Evolutionary conservation across 192 early-diverging fungal species (phyloP).

Genomic region (Chytriomyces sp.): DNA sequence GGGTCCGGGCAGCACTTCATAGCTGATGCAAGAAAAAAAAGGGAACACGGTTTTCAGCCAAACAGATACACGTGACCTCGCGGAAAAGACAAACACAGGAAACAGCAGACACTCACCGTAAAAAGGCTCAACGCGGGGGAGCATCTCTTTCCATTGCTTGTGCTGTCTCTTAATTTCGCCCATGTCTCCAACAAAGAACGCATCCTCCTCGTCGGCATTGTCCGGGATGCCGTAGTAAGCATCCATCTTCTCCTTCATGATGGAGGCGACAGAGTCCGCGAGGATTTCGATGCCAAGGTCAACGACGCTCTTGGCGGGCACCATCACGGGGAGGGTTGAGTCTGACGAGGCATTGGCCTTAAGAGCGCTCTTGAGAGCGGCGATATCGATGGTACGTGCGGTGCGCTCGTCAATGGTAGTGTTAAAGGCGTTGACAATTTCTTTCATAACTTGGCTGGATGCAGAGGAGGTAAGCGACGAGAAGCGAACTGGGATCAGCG

Average conservation of each 20-base stretch:
- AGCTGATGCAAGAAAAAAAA: constrained; percentile 51
- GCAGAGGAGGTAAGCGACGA: too few species aligned
- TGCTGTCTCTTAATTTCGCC: constrained; percentile 90
- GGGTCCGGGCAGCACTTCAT: constrained; percentile 98
- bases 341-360: not conserved
- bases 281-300: not conserved
- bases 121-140: constrained; percentile 95
- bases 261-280: constrained; percentile 33
- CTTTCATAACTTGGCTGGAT: constrained; percentile 21
- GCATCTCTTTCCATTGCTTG: constrained; percentile 73
- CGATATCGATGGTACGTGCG: constrained; percentile 3
- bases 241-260: constrained; percentile 36
- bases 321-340: not conserved
- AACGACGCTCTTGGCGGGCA: not conserved
- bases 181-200: constrained; percentile 95
- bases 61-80: not conserved
- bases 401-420: constrained; percentile 9
- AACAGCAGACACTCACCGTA: constrained; percentile 65
- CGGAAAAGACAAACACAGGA: constrained; percentile 17
- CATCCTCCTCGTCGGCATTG: constrained; percentile 61
- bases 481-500: constrained; percentile 1
- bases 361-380: not conserved
- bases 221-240: constrained; percentile 13
- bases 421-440: not conserved
- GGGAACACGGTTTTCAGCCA: not conserved